Evolutionary conservation across 2,329 filamentous ascomycete species (phyloP).

Genomic region (Lachnellula arida): DNA sequence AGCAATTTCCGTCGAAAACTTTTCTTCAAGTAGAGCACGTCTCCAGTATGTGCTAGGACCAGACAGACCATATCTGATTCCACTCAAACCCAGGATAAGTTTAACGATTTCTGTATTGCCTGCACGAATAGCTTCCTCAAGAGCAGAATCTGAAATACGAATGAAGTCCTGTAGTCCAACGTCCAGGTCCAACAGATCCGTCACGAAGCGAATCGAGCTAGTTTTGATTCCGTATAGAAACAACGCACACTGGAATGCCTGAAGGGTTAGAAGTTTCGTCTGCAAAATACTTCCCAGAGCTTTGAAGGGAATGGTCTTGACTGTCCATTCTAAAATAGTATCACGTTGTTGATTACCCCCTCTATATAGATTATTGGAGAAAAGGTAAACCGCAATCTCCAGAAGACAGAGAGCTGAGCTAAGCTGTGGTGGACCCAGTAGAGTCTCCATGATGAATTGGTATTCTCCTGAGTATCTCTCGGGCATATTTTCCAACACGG

Average conservation of each 20-base stretch:
- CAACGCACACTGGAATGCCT: neutral
- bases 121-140: neutral
- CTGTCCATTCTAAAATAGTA: neutral
- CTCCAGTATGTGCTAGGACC: too few relatives aligned
- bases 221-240: neutral
- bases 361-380: neutral
- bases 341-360: too few relatives aligned
- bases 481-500: neutral
- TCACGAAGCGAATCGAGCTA: neutral
- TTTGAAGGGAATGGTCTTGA: neutral
- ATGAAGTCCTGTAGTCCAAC: neutral
- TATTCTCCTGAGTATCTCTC: neutral
- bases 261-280: neutral
- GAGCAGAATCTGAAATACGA: neutral
- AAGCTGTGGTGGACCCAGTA: neutral
- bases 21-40: neutral
- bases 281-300: neutral
- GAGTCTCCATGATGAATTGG: neutral
- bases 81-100: neutral
- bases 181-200: neutral
- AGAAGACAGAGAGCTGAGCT: neutral
- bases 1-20: neutral
- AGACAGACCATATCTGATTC: too few relatives aligned
- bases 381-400: neutral
- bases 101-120: neutral